Percentiles rank a stretch among this genome's conserved stretches.
Conservation (phyloP, 2,329 filamentous ascomycete genomes). For the Hymenoscyphus occultus region DNA sequence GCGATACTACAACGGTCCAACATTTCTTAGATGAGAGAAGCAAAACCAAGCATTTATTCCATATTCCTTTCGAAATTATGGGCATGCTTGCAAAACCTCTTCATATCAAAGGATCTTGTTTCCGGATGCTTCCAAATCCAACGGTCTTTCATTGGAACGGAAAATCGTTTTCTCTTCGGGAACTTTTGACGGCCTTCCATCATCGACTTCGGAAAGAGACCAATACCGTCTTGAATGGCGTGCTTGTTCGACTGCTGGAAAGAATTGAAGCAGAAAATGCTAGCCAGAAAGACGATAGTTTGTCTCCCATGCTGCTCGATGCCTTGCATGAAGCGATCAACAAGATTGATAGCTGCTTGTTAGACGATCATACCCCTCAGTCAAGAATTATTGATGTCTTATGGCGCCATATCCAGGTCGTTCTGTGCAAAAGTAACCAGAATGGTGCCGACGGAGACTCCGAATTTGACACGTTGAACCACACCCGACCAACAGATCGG, state of each 20-base stretch:
- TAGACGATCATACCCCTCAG: neutral
- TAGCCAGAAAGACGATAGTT: neutral
- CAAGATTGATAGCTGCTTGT: neutral
- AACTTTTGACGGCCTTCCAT: neutral
- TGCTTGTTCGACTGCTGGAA: neutral
- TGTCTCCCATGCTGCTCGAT: neutral
- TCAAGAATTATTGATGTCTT: neutral
- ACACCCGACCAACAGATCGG: neutral
- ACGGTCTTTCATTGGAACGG: neutral
- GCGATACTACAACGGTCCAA: neutral
- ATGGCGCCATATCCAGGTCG: neutral
- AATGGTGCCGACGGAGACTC: neutral
- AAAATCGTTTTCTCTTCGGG: neutral
- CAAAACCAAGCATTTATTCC: neutral
- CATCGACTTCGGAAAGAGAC: neutral
- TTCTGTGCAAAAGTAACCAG: neutral
- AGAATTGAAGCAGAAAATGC: neutral
- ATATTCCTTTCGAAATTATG: neutral
- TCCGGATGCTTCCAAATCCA: neutral
- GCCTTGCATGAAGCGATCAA: neutral
- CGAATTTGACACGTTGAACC: neutral
- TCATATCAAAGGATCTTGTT: neutral
- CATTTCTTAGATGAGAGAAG: neutral
- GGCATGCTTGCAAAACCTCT: neutral
- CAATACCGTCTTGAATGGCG: neutral